A percentile compares a stretch with the other conserved stretches of the same genome.
These are phyloP conservation scores for Penicillium occitanis DNA, from an alignment of 2,329 filamentous ascomycete genomes.

Conservation along the genomic window DNA sequence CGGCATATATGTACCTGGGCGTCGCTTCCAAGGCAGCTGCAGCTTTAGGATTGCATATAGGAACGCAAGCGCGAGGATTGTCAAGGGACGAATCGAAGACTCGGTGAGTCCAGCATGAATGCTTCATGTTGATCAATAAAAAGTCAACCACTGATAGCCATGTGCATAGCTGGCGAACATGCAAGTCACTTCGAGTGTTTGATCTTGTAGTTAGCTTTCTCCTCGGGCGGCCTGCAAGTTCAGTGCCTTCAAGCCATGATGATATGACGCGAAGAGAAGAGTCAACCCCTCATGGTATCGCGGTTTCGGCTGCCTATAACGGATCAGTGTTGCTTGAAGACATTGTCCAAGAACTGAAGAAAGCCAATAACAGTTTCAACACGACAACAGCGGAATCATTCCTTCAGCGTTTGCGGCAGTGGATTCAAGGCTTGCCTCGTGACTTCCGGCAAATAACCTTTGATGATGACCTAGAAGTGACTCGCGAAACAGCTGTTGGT, in stretches of 20 bases:
- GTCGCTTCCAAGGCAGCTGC: slow-evolving; percentile 59
- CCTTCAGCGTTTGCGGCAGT: slow-evolving; percentile 16
- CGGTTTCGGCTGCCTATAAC: slow-evolving; percentile 16
- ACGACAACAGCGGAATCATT: slow-evolving; percentile 16
- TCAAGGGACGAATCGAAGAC: slow-evolving; percentile 10
- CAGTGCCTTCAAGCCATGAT: slow-evolving; percentile 25
- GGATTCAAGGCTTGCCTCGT: slow-evolving; percentile 17
- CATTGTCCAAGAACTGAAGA: slow-evolving; percentile 16
- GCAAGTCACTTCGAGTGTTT: slow-evolving; percentile 51
- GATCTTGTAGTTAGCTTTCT: slow-evolving; percentile 53
- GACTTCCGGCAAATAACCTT: slow-evolving; percentile 14
- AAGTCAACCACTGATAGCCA: background rate
- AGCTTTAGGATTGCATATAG: slow-evolving; percentile 56
- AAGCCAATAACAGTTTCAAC: slow-evolving; percentile 9
- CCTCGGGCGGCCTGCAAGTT: slow-evolving; percentile 47
- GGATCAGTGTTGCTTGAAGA: slow-evolving; percentile 17
- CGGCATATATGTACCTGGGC: slow-evolving; percentile 64
- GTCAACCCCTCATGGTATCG: background rate
- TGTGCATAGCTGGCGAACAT: slow-evolving; percentile 41
- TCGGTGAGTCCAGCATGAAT: background rate
- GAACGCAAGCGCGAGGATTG: slow-evolving; percentile 22
- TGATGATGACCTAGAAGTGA: slow-evolving; percentile 13
- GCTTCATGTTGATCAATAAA: background rate
- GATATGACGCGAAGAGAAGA: background rate
- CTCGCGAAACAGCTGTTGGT: slow-evolving; percentile 44